phyloP scores from a whole-genome alignment of 441 rosid species.

The Eutrema salsugineum region DNA sequence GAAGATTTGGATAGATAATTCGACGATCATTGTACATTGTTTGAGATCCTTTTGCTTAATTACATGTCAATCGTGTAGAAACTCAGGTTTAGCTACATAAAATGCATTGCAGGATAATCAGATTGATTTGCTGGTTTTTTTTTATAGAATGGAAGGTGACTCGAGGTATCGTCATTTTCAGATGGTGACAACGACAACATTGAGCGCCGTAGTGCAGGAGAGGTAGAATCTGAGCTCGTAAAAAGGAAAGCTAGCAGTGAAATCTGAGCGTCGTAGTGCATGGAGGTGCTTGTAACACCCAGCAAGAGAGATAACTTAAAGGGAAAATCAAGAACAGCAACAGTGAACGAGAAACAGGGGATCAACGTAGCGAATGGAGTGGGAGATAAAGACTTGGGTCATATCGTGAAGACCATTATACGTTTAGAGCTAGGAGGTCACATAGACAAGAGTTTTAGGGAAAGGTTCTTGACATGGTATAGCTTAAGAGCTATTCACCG shows the following conservation, averaged over 20 bases:
- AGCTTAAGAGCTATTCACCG: slow-evolving; percentile 78
- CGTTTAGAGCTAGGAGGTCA: slow-evolving; percentile 83
- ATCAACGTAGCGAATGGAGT: slow-evolving; percentile 38
- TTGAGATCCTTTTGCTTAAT: neutral
- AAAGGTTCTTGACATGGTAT: slow-evolving; percentile 96
- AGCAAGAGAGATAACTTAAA: slow-evolving; percentile 63
- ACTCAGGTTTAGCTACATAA: neutral
- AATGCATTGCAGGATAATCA: neutral
- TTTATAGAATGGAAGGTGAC: no score
- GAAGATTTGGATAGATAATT: neutral
- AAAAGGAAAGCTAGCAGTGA: slow-evolving; percentile 40
- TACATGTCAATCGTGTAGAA: neutral
- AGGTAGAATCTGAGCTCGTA: slow-evolving; percentile 21
- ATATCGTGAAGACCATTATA: slow-evolving; percentile 69
- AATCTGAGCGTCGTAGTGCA: no score
- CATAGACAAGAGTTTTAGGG: slow-evolving; percentile 83
- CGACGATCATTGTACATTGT: neutral
- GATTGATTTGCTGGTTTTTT: neutral
- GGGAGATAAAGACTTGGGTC: slow-evolving; percentile 68
- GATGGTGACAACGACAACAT: slow-evolving; percentile 9
- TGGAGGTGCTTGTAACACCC: slow-evolving; percentile 78
- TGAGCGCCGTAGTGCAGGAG: slow-evolving; percentile 16
- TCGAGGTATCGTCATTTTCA: no score
- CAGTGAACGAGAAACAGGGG: slow-evolving; percentile 48
- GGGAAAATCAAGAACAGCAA: slow-evolving; percentile 46